Base-by-base conservation (phyloP, 1,139 yeast genomes). In the Geotrichum siamense region DNA sequence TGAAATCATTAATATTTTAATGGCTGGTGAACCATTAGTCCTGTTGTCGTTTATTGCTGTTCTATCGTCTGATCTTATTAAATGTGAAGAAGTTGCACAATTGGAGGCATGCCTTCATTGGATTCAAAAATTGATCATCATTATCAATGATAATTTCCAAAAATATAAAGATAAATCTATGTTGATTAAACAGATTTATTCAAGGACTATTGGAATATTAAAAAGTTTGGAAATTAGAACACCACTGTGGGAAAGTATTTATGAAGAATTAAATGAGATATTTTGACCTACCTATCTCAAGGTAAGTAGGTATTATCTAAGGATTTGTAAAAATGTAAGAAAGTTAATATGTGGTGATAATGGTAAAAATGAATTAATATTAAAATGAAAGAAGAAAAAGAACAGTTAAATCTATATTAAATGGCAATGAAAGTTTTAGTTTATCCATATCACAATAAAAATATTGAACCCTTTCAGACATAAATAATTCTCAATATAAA, bases 1-100 rank as follows among this genome's bases (percentile, higher is more conserved):
- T 3, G 38, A 17, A 5, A 23, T 44, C 19, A 25, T 39, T 10
- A 34, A 44, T 13, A 30, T 30, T 2, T 37, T 44, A 9, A 26
- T 39, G 15, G 33, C 33, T 25, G 47, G 47, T 10, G 47, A 44
- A 22, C 29, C 47, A 5, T 16, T 44, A 27, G 33, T 44, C 12
- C 36, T 44, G 28, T 27, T 44, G 13, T 44, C 47, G 1, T 44
- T 44, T 25, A 44, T 44, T 39, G 47, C 47, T 12, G 43, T 44
- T 26, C 36, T 44, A 5, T 44, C 47, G 3, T 30, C 47, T n/a
- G 47, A 44, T 15, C 9, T 44, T 8, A 21, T 36, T 13, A 44
- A 44, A 20, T 27, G 17, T 38, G 39, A 38, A 10, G 40, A 28
- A 10, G 16, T 40, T 12, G 32, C 23, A 9, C 20, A 5, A 13